A percentile compares a stretch with the other conserved stretches of the same genome.
phyloP scores from a whole-genome alignment of 2,329 filamentous ascomycete species.

The Dothideomycetes sp. region DNA sequence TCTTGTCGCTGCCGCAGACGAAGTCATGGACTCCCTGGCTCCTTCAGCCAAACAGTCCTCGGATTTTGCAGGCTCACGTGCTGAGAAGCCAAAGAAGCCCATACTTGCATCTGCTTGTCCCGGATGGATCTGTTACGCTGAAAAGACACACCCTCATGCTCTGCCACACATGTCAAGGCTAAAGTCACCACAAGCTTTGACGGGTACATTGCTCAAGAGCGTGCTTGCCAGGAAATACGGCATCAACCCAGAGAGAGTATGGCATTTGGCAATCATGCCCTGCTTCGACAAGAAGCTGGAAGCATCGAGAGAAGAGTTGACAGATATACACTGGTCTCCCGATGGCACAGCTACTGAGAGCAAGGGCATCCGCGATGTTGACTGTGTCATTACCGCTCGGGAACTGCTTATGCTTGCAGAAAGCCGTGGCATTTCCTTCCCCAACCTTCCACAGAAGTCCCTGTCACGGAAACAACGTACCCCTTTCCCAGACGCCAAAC shows the following conservation, averaged over 20 bases:
- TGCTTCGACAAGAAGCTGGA: constrained; percentile 99
- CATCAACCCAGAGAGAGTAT: constrained; percentile 70
- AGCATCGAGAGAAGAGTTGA: constrained; percentile 86
- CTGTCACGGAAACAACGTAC: constrained; percentile 38
- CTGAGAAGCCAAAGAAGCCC: constrained; percentile 47
- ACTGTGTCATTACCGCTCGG: constrained; percentile 95
- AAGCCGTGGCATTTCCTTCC: constrained; percentile 69
- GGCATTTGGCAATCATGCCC: constrained; percentile 94
- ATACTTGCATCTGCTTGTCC: constrained; percentile 86
- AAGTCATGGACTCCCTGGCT: constrained; percentile 32
- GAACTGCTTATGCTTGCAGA: constrained; percentile 86
- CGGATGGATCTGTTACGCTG: constrained; percentile 97
- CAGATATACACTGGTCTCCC: constrained; percentile 62
- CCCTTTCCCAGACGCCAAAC: constrained; percentile 61
- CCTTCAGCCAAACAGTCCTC: constrained; percentile 26
- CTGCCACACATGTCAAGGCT: constrained; percentile 82
- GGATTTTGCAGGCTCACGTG: constrained; percentile 14
- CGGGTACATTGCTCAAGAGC: constrained; percentile 84
- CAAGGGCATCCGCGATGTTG: constrained; percentile 69
- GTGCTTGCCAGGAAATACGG: constrained; percentile 63
- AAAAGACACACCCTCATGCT: constrained; percentile 93
- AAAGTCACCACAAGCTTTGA: constrained; percentile 89
- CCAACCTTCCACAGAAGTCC: constrained; percentile 54
- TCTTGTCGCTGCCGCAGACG: constrained; percentile 53
- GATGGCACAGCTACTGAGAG: constrained; percentile 25